Evolutionary conservation across 805 yeast species (phyloP).

Genomic region (Candida oleophila): DNA sequence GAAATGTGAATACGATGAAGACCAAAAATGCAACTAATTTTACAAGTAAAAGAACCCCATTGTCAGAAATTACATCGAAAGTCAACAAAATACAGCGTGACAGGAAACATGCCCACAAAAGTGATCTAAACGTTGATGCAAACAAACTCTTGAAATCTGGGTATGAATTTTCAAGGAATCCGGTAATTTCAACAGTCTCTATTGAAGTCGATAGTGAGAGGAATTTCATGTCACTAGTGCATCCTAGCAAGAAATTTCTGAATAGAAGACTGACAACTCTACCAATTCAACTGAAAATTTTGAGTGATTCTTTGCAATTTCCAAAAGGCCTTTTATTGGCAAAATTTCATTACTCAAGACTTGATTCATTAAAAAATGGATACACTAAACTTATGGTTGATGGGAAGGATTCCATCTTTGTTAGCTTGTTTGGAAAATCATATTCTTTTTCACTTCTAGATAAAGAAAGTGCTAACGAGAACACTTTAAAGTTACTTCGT

Average conservation of each 20-base stretch:
- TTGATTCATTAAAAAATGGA: neutral
- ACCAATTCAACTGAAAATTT: neutral
- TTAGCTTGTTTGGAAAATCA: conserved; percentile 16
- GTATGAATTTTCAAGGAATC: conserved; percentile 23
- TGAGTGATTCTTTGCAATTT: neutral
- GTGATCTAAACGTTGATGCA: neutral
- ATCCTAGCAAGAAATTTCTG: neutral
- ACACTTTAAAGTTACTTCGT: conserved; percentile 16
- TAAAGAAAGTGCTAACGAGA: conserved; percentile 15
- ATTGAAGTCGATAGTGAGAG: conserved; percentile 35
- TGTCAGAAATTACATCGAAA: neutral
- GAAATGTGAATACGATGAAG: neutral
- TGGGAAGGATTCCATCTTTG: neutral
- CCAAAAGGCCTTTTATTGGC: conserved; percentile 3
- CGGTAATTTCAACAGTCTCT: conserved; percentile 26
- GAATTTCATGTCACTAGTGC: conserved; percentile 11
- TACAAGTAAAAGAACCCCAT: neutral
- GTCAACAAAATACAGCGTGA: neutral
- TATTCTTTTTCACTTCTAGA: conserved; percentile 26
- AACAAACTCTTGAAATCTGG: conserved; percentile 9
- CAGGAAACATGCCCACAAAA: too few relatives aligned
- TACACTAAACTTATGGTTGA: neutral
- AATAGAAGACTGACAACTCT: neutral
- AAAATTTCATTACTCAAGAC: neutral
- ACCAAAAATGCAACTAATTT: neutral